Evolutionary conservation across 2,329 filamentous ascomycete species (phyloP), one percentile per base, ranked within the genome.

Genomic region (Claviceps pusilla): DNA sequence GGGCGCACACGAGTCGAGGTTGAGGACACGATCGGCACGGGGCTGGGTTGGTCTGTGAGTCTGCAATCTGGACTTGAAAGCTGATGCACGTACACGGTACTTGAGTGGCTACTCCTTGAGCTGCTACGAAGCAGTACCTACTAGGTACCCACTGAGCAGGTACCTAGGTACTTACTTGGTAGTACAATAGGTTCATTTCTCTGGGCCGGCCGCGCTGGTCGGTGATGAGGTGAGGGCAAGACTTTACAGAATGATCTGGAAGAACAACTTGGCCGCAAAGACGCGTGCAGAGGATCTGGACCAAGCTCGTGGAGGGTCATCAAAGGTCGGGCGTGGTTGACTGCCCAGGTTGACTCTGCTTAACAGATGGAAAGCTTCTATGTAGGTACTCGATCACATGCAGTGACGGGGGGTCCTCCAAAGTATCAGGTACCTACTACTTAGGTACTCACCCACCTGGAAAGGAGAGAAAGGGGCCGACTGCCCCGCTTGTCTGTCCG

Each of bases 1-100:
- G 46, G 39, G 45, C 46, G 46, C 43, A 12, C 46, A 29, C 24
- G 29, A 48, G 47, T 28, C 29, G 54, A 50, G 16, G 24, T 53
- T 46, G 54, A 53, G 54, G 54, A 53, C 46, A 53, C 47, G 50
- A 48, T 55, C 50, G 31, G 50, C 31, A 41, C 42, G 29, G 51
- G 14, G 39, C 35, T 37, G 39, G 14, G 39, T 33, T 7, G 4
- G 31, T 7, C 31, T 33, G 31, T 33, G 4, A 5, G 31, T 33
- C 31, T 33, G 31, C 31, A 7, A 33, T 37, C 10, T 33, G 41
- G 53, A 28, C 43, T 42, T 45, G 49, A 29, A 45, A 51, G 53
- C 53, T 51, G 29, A 16, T 29, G 42, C 11, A 45, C 42, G 37
- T 3, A 12, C 37, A 39, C 11, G 37, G 37, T 12, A 11, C 37